A percentile compares a stretch with the other conserved stretches of the same genome.
Conservation (phyloP, 129 eudicot genomes). For the Tagetes patula region DNA sequence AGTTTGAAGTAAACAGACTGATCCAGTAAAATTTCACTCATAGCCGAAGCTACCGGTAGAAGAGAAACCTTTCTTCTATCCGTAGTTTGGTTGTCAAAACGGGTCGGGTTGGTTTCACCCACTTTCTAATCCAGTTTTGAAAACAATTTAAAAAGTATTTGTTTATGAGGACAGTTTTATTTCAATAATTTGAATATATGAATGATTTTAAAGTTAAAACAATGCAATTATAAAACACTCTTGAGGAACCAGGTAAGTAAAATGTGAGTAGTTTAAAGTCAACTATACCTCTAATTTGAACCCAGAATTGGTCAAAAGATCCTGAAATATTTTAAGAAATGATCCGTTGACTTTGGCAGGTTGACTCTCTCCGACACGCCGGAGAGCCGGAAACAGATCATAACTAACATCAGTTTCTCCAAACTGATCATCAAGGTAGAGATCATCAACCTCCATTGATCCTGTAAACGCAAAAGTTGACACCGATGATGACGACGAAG, state of each 20-base stretch:
- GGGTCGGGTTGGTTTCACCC: neutral
- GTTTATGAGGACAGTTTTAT: neutral
- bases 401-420: slow-evolving; percentile 18
- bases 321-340: neutral
- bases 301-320: slow-evolving; percentile 7
- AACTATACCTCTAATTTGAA: slow-evolving; percentile 30
- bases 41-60: no score
- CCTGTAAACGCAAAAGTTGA: slow-evolving; percentile 12
- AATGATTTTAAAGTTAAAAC: no score
- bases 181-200: neutral
- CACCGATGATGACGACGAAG: slow-evolving; percentile 16
- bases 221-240: no score
- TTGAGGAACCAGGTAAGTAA: no score
- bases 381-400: slow-evolving; percentile 15
- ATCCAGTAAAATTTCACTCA: no score
- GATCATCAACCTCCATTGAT: slow-evolving; percentile 2
- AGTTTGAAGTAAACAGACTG: slow-evolving; percentile 4
- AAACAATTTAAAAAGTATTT: no score
- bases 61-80: no score
- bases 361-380: slow-evolving; percentile 29
- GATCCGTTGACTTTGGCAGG: slow-evolving; percentile 32
- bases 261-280: neutral
- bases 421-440: slow-evolving; percentile 16
- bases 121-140: neutral
- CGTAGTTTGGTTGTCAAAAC: no score